Percentiles rank a stretch among this genome's conserved stretches.
phyloP scores from a whole-genome alignment of 1,139 yeast species.

The Candida gigantensis region DNA sequence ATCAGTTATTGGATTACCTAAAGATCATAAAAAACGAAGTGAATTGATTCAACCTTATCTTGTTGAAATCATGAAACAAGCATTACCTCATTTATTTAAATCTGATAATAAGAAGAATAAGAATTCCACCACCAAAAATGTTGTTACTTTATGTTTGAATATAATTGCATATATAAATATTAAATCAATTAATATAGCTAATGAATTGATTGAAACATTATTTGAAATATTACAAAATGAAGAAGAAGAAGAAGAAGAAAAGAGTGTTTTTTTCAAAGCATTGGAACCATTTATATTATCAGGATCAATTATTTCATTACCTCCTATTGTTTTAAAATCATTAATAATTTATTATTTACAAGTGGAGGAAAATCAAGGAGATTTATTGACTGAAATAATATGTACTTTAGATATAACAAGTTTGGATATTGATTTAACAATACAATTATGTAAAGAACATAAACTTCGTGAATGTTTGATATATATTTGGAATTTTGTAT shows the following conservation, averaged over 20 bases:
- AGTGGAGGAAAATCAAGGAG: slow-evolving; percentile 33
- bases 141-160: slow-evolving; percentile 11
- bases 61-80: slow-evolving; percentile 54
- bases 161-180: slow-evolving; percentile 24
- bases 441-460: slow-evolving; percentile 56
- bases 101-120: too few relatives aligned
- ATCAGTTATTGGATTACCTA: slow-evolving; percentile 55
- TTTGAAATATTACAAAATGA: slow-evolving; percentile 47
- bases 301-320: slow-evolving; percentile 47
- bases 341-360: slow-evolving; percentile 54
- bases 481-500: slow-evolving; percentile 66
- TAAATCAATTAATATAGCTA: slow-evolving; percentile 11
- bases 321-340: slow-evolving; percentile 63
- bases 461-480: slow-evolving; percentile 59
- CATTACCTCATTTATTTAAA: slow-evolving; percentile 42
- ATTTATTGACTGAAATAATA: slow-evolving; percentile 60
- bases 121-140: too few relatives aligned
- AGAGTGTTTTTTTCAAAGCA: slow-evolving; percentile 48
- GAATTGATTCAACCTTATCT: slow-evolving; percentile 55
- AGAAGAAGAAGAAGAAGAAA: too few relatives aligned
- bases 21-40: slow-evolving; percentile 42
- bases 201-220: slow-evolving; percentile 50
- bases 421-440: slow-evolving; percentile 74
- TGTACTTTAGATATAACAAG: slow-evolving; percentile 63
- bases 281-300: slow-evolving; percentile 54